Base-by-base conservation (phyloP, 805 yeast species). In the Saccharomycopsis capsularis region DNA sequence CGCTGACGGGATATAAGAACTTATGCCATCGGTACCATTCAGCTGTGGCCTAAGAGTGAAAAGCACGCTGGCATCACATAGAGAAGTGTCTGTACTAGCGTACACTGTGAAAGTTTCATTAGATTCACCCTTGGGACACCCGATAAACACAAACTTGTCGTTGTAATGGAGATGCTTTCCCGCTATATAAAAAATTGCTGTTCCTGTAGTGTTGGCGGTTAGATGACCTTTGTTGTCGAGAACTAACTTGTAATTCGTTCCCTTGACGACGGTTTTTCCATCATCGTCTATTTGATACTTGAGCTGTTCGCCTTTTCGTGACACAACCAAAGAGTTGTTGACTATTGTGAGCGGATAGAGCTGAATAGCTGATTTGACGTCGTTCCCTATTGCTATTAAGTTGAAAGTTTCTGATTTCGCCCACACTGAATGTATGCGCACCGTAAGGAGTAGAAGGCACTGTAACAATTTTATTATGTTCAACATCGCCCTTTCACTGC, bases 211-310 rank as follows among this genome's bases (percentile, higher is more conserved):
- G 25, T 45, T 42, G 7, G 50, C 50, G 7, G 50, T 40, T n/a
- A 49, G 22, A n/a, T 44, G 15, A 18, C 43, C 42, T 16, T 49
- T 22, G 22, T 30, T 34, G 22, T 42, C 41, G 11, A 52, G 24
- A 15, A 40, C 38, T 39, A 45, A 56, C 47, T 38, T 59, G 50
- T 36, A 61, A 56, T 47, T 56, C 44, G 53, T 57, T 56, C 43
- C 57, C 58, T 18, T 58, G 57, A 34, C 59, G 56, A 34, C 53
- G 56, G 46, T 55, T 48, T 30, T 57, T 57, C 44, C 64, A 47
- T 40, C 58, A 52, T 56, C 44, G 57, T 54, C 40, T 52, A 62
- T 46, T 55, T 60, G 35, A 51, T 29, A 36, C 57, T 49, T 25
- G 52, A 52, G 21, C 51, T 45, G 50, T 42, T 46, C 51, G 44